Evolutionary conservation across 805 yeast genomes (phyloP), one percentile per base, ranked within the genome.

Genomic region (Clavispora carvajalis): DNA sequence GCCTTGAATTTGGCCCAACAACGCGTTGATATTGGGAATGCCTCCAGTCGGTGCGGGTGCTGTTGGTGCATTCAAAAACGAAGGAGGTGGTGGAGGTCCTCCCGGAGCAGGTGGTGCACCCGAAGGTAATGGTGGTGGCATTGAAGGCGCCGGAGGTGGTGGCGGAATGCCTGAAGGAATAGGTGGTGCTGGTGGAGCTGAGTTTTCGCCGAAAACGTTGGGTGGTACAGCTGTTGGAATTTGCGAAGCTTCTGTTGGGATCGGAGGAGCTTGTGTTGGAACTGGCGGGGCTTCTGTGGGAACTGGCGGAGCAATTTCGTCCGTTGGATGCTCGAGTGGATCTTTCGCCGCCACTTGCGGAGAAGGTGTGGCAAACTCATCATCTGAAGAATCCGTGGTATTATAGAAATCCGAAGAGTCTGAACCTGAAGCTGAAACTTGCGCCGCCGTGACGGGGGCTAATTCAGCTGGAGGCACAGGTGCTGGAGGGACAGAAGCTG

Each of bases 1-100:
- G 1, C 72, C 63, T 9, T 65, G 63, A 38, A 80, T 80, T 54
- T 80, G 80, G 3, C 81, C 80, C 39, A 81, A 62, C 38, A 77
- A 62, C 1, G 80, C 79, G 31, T 66, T 53, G 19, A 81, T 57
- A 33, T 69, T 62, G 6, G 67, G 50, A n/a, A 44, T 34, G 4
- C 49, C 53, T 3, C 45, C 46, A 3, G 39, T 8, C 7, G 63
- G 45, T 31, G 60, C 45, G 41, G 69, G 60, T 23, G 48, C 33
- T n/a, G 44, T 37, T 4, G 41, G 34, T 8, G 36, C 24, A 5
- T 28, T 7, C 12, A 39, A 28, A 9, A 35, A 18, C 1, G 31
- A 11, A 4, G 46, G 44, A 5, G 40, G 44, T 18, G 43, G 43
- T 26, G 40, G 38, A 7, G 48, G 37, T 18, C 23, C 34, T 3